Base-by-base conservation (phyloP, 345 rosid species). In the Lepidium didymum region DNA sequence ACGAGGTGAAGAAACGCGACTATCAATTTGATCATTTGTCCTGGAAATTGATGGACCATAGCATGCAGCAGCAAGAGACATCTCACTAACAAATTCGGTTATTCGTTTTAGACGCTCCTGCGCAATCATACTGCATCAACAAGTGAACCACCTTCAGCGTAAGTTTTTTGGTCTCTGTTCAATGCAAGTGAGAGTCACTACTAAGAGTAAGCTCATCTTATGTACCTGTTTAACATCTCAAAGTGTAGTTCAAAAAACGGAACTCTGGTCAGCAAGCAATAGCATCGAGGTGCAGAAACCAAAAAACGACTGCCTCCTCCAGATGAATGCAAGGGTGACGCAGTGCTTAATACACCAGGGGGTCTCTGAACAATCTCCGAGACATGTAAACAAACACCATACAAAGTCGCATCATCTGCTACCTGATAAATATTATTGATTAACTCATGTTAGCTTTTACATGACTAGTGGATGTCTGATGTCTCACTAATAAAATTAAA, bases 221-320 rank as follows among this genome's bases (percentile, higher is more conserved):
- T 69, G 68, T 62, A 93, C 99, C 99, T 89, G 90, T 91, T 91
- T 71, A 94, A 74, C 96, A 91, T 85, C 85, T 88, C 97, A 67
- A 81, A 91, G 85, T 94, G 99, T 59, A 94, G 75, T 81, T 91
- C 96, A 78, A 94, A 94, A 84, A 91, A 94, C 34, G 97, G 99
- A 71, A 85, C 88, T 82, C 89, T 84, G 18, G 99, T 88, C 49
- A 94, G 81, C 81, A 94, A 41, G 78, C 99, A 94, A 69, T 94
- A 94, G 80, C 99, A 94, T 66, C 99, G 99, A 77, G 95, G 99
- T 5, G 97, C 99, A 74, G 99, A 87, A 76, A 87, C 88, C 75
- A 94, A 75, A 91, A 83, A 87, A 56, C 82, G 91, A 74, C 85
- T 77, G 75, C 82, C 76, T 73, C 81, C 82, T 75, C 86, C 86